Evolutionary conservation across 306 rosid species (phyloP), one percentile per base, ranked within the genome.

Genomic region (Begonia fuchsioides): DNA sequence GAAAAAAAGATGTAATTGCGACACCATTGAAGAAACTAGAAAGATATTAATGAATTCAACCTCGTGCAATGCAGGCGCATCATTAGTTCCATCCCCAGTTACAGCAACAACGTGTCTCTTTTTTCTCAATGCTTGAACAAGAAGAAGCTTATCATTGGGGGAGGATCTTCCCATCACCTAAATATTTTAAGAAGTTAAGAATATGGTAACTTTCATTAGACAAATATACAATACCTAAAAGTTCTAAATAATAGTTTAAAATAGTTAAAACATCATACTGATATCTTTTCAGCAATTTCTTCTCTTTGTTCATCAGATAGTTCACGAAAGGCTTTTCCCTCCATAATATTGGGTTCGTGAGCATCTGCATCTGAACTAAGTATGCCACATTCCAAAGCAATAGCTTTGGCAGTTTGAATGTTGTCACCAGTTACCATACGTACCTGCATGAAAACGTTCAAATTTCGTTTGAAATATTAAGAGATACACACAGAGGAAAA

Each of bases 81-180:
- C 94, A 65, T 87, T 82, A 16, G 96, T 79, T 67, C 96, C 96
- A 64, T 87, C 94, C 54, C 96, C 96, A 44, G 92, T 87, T 38
- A 82, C 96, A 46, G 96, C 96, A 66, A 87, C 94, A 59, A 87
- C 80, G 43, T 75, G 84, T 45, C 78, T 80, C 56, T 52, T 73
- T 64, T 67, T 87, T 72, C 82, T 79, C 72, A 87, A 67, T 43
- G 94, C 79, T 87, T 87, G 94, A 75, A 82, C 96, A 51, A 87
- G 94, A 59, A 87, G 55, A 72, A 87, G 94, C 71, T 82, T 82
- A 67, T 87, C 96, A 69, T 66, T 79, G 20, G 96, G 94, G 47
- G 94, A 87, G 16, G 96, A 87, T 17, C 94, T 78, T 18, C 94
- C 96, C 96, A 87, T 87, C 57, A 87, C 96, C 96, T 87, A 56